phyloP scores from a whole-genome alignment of 2,329 filamentous ascomycete genomes.

The Sordariomycetes sp. region DNA sequence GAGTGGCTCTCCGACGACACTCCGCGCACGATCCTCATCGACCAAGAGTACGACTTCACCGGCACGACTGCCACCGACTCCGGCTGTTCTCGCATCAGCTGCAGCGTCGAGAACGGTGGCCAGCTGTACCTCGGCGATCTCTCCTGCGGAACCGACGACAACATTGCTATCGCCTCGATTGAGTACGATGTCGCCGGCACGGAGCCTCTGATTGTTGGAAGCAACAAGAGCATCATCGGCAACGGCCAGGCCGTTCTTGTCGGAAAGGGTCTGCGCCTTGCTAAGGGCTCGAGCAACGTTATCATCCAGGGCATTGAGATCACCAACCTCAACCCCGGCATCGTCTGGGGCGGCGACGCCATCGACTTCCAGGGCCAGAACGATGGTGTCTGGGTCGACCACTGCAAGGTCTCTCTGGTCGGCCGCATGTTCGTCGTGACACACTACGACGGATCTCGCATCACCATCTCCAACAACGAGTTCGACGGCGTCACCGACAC shows the following conservation, averaged over 20 bases:
- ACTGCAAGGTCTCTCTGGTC: constrained; percentile 32
- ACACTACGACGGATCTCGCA: constrained; percentile 42
- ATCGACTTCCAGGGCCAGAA: constrained; percentile 36
- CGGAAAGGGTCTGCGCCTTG: constrained; percentile 47
- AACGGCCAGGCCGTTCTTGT: constrained; percentile 45
- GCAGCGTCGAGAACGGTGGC: constrained; percentile 15
- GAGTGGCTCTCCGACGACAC: constrained; percentile 45
- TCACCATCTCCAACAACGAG: constrained; percentile 52
- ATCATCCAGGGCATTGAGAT: constrained; percentile 52
- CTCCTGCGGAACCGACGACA: constrained; percentile 15
- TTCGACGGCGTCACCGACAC: constrained; percentile 45
- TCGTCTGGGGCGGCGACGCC: constrained; percentile 52
- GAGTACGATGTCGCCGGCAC: constrained; percentile 8
- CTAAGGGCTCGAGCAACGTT: constrained; percentile 38
- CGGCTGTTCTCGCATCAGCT: constrained; percentile 17
- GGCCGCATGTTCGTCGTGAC: constrained; percentile 22
- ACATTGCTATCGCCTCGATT: constrained; percentile 11
- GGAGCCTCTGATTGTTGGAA: constrained; percentile 38
- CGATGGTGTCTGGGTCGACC: constrained; percentile 41
- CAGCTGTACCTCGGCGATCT: constrained; percentile 17
- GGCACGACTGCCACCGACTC: constrained; percentile 20
- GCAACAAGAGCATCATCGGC: constrained; percentile 47
- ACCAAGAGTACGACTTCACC: constrained; percentile 47
- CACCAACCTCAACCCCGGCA: constrained; percentile 46
- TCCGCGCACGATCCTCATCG: constrained; percentile 48